These are phyloP conservation scores for Nemania abortiva DNA, from an alignment of 2,329 filamentous ascomycete species.

Conservation along the genomic window DNA sequence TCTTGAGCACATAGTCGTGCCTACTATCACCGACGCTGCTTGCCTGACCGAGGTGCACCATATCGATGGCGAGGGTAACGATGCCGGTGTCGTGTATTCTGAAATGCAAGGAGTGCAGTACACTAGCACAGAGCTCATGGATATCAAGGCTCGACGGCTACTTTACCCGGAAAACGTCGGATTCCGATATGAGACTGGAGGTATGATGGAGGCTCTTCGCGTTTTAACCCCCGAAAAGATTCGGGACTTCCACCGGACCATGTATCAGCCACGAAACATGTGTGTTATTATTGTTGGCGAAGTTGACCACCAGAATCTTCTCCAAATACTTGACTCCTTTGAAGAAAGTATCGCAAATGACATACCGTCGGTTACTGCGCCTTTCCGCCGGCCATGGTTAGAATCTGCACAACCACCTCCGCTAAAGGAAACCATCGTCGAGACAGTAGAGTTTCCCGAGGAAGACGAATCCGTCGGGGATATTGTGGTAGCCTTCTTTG, in stretches of 20 bases:
- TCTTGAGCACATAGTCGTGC: conserved; percentile 91
- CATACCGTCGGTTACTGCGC: conserved; percentile 78
- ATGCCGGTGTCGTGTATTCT: conserved; percentile 97
- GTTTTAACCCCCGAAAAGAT: conserved; percentile 90
- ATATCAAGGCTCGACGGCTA: conserved; percentile 80
- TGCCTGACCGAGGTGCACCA: conserved; percentile 98
- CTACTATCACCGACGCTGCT: conserved; percentile 90
- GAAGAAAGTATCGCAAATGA: conserved; percentile 87
- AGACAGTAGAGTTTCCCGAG: conserved; percentile 91
- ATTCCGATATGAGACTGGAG: conserved; percentile 97
- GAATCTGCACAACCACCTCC: conserved; percentile 84
- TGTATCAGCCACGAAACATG: conserved; percentile 98
- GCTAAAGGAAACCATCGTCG: conserved; percentile 77
- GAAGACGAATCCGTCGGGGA: conserved; percentile 96
- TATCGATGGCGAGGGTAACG: conserved; percentile 90
- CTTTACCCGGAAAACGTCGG: conserved; percentile 91
- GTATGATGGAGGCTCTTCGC: conserved; percentile 92
- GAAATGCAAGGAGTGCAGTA: conserved; percentile 99
- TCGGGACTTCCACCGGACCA: conserved; percentile 91
- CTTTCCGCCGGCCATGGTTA: conserved; percentile 90
- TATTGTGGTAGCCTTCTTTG: conserved; percentile 86
- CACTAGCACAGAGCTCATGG: conserved; percentile 85
- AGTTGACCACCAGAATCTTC: conserved; percentile 82
- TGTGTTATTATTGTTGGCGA: conserved; percentile 94
- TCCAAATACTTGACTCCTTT: conserved; percentile 86